Evolutionary conservation across 1,284 basidiomycete genomes (phyloP).

Genomic region (Ceratobasidium sp.): DNA sequence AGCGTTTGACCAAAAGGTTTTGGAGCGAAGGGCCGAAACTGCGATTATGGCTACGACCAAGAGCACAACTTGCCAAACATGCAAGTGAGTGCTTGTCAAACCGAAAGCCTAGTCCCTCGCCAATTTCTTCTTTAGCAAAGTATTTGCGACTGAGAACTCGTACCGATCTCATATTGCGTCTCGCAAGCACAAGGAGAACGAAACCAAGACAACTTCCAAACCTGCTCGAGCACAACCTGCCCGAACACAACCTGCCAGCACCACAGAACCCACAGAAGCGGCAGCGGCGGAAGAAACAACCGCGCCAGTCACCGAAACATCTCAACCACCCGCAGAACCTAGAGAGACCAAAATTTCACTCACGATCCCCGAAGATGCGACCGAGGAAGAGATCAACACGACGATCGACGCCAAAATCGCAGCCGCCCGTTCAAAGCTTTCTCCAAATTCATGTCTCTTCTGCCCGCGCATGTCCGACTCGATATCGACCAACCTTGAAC

Average conservation of each 20-base stretch:
- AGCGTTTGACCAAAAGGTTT: slow-evolving; percentile 92
- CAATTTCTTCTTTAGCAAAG: slow-evolving; percentile 68
- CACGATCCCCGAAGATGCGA: slow-evolving; percentile 55
- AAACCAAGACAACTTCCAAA: slow-evolving; percentile 63
- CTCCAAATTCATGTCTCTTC: slow-evolving; percentile 84
- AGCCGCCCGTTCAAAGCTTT: slow-evolving; percentile 72
- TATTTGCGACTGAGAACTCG: slow-evolving; percentile 90
- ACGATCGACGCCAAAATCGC: slow-evolving; percentile 82
- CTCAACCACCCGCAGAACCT: slow-evolving; percentile 42
- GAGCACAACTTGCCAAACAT: slow-evolving; percentile 78
- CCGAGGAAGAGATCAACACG: slow-evolving; percentile 64
- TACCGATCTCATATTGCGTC: slow-evolving; percentile 89
- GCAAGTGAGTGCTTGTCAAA: slow-evolving; percentile 67
- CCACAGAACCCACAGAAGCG: slow-evolving; percentile 49
- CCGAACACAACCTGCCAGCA: slow-evolving; percentile 41
- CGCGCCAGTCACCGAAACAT: slow-evolving; percentile 41
- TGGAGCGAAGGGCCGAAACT: slow-evolving; percentile 79
- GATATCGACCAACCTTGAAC: slow-evolving; percentile 76
- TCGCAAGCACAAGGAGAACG: slow-evolving; percentile 89
- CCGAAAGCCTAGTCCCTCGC: too few relatives aligned
- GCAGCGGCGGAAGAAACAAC: slow-evolving; percentile 37
- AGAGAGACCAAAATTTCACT: slow-evolving; percentile 34
- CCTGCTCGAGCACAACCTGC: slow-evolving; percentile 38
- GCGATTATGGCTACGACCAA: slow-evolving; percentile 73
- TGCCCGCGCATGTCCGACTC: slow-evolving; percentile 69